Evolutionary conservation across 1,139 yeast species (phyloP).

Genomic region (Taiozyma sp.): DNA sequence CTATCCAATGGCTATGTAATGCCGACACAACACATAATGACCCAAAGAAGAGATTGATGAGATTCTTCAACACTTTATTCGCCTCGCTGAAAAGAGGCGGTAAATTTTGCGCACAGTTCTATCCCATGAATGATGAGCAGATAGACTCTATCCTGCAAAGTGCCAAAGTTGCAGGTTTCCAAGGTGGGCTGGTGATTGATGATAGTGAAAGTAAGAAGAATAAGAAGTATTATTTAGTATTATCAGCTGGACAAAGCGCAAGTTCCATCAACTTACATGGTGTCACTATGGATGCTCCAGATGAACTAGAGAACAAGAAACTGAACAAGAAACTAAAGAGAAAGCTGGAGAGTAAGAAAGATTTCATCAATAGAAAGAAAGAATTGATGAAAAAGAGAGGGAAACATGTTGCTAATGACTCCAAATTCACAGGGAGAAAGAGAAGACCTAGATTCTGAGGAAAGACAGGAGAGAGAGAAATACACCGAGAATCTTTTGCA

Average conservation of each 20-base stretch:
- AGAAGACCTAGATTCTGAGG: constrained; percentile 75
- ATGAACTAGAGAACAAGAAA: constrained; percentile 37
- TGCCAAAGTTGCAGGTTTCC: constrained; percentile 93
- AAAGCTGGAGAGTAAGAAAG: constrained; percentile 70
- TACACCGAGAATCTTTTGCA: background rate
- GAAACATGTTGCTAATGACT: constrained; percentile 80
- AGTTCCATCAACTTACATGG: constrained; percentile 70
- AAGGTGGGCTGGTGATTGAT: constrained; percentile 92
- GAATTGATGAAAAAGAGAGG: constrained; percentile 92
- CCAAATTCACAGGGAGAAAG: constrained; percentile 90
- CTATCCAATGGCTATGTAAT: constrained; percentile 96
- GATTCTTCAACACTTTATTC: constrained; percentile 85
- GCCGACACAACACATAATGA: constrained; percentile 83
- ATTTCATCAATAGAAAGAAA: constrained; percentile 85
- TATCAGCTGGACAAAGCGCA: constrained; percentile 81
- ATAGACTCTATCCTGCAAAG: constrained; percentile 72
- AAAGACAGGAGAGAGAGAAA: background rate
- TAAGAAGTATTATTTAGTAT: constrained; percentile 83
- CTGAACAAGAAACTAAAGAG: constrained; percentile 48
- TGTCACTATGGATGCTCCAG: constrained; percentile 69
- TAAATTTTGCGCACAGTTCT: constrained; percentile 94
- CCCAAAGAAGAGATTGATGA: constrained; percentile 78
- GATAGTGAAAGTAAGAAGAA: constrained; percentile 92
- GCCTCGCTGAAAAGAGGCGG: constrained; percentile 91
- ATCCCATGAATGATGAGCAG: constrained; percentile 88